Evolutionary conservation across 176 grass and related monocot genomes (phyloP).

Genomic region (Canna indica): DNA sequence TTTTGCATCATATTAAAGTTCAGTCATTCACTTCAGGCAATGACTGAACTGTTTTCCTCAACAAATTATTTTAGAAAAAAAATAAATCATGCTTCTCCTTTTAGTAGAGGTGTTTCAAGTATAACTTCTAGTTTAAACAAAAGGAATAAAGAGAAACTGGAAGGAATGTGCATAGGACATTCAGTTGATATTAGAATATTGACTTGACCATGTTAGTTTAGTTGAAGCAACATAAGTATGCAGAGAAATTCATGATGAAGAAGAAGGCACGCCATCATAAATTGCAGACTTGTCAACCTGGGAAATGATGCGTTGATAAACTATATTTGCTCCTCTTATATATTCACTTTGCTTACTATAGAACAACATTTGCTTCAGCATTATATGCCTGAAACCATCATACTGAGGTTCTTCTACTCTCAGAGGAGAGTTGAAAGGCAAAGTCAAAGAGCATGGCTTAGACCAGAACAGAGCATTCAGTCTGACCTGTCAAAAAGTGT

Average conservation of each 20-base stretch:
- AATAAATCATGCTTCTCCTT: no score
- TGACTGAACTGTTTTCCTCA: no score
- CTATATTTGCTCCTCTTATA: constrained; percentile 74
- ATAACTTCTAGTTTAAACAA: no score
- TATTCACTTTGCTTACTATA: constrained; percentile 92
- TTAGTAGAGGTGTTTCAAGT: no score
- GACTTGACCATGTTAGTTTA: no score
- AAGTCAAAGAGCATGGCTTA: constrained; percentile 73
- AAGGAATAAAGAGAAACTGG: no score
- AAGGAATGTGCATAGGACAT: no score
- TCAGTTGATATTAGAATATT: no score
- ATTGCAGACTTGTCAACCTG: constrained; percentile 69
- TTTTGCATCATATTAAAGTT: no score
- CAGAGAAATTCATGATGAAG: neutral
- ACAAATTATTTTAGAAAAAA: no score
- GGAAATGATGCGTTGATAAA: constrained; percentile 69
- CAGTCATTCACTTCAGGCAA: no score
- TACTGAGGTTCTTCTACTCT: constrained; percentile 63
- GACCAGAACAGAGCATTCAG: constrained; percentile 80
- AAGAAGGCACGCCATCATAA: constrained; percentile 59
- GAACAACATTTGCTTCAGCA: constrained; percentile 63
- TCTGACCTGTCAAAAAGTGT: constrained; percentile 40
- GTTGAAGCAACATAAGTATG: neutral
- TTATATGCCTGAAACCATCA: constrained; percentile 46
- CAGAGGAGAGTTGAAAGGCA: constrained; percentile 57